A percentile compares a stretch with the other conserved stretches of the same genome.
phyloP scores from a whole-genome alignment of 768 basidiomycete species.

The Rhizopogon vesiculosus region DNA sequence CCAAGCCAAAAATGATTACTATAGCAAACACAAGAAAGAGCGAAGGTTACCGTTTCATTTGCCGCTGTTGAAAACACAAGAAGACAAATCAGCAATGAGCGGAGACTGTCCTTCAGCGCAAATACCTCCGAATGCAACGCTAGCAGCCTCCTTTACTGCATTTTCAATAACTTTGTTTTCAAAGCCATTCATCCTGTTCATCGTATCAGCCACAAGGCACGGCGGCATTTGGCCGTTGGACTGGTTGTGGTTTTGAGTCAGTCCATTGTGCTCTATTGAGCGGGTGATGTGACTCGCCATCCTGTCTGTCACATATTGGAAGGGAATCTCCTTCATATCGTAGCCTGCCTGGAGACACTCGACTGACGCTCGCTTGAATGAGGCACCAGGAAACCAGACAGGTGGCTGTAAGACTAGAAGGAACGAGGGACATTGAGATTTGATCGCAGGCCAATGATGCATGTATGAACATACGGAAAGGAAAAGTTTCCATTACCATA shows the following conservation, averaged over 20 bases:
- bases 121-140: conserved; percentile 15
- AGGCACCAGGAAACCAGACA: conserved; percentile 34
- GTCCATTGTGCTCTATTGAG: no score
- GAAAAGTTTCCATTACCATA: no score
- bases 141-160: conserved; percentile 6
- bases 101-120: background rate
- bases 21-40: no score
- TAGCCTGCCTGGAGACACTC: conserved; percentile 15
- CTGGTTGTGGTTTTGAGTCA: no score
- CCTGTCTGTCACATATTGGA: conserved; percentile 19
- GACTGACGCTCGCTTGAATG: conserved; percentile 24
- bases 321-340: conserved; percentile 23
- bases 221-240: no score
- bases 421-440: background rate
- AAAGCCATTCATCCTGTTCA: no score
- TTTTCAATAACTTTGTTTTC: no score
- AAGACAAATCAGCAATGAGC: background rate
- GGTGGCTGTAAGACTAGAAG: background rate
- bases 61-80: conserved; percentile 6
- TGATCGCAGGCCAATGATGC: no score
- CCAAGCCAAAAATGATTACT: background rate
- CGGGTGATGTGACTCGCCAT: conserved; percentile 16
- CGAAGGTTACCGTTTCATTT: conserved; percentile 12
- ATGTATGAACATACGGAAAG: no score
- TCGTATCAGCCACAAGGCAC: no score